A percentile compares a stretch with the other conserved stretches of the same genome.
phyloP scores from a whole-genome alignment of 306 rosid genomes.

The Dryas octopetala region DNA sequence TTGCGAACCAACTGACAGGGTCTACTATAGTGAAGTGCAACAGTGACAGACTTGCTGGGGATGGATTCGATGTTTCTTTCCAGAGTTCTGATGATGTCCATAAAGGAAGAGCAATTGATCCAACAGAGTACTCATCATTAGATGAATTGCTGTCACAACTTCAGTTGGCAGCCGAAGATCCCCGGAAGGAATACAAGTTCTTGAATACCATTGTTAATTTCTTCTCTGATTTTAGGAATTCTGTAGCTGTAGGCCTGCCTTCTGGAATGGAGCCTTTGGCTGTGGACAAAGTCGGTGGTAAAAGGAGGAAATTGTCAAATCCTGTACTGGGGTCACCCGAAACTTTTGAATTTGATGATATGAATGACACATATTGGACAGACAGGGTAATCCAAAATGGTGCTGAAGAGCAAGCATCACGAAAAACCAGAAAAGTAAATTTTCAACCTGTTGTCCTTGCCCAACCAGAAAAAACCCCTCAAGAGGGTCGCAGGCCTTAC shows the following conservation, averaged over 20 bases:
- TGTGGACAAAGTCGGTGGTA: constrained; percentile 45
- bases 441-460: constrained; percentile 37
- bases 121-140: constrained; percentile 61
- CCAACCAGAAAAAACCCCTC: constrained; percentile 58
- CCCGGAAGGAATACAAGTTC: constrained; percentile 45
- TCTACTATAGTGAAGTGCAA: constrained; percentile 52
- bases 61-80: constrained; percentile 40
- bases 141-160: constrained; percentile 69
- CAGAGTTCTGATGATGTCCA: constrained; percentile 50
- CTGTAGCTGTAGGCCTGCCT: constrained; percentile 39
- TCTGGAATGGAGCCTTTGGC: constrained; percentile 39
- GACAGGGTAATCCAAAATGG: constrained; percentile 91
- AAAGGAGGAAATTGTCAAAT: constrained; percentile 52
- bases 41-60: constrained; percentile 48
- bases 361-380: constrained; percentile 95
- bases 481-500: constrained; percentile 66
- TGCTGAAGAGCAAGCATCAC: constrained; percentile 63
- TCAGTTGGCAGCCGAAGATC: constrained; percentile 64
- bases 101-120: constrained; percentile 35
- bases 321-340: constrained; percentile 47
- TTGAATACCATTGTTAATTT: constrained; percentile 52
- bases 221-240: constrained; percentile 87
- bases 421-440: constrained; percentile 53
- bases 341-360: constrained; percentile 92
- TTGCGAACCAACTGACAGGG: constrained; percentile 85